phyloP scores from a whole-genome alignment of 306 rosid genomes.

The Pterocarpus santalinus region DNA sequence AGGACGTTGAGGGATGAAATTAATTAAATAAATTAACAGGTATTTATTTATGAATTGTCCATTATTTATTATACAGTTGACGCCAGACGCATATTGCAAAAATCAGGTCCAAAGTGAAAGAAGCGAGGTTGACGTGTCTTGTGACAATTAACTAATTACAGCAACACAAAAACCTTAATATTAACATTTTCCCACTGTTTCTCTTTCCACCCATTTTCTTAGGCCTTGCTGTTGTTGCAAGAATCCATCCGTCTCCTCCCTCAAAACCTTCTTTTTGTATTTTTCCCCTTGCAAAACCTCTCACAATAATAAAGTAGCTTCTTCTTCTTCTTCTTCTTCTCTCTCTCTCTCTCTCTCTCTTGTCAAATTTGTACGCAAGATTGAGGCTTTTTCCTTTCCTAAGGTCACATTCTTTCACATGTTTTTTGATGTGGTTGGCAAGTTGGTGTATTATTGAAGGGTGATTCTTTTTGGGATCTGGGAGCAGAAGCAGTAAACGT shows the following conservation, averaged over 20 bases:
- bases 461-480: slow-evolving; percentile 53
- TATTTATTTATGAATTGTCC: no score
- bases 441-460: slow-evolving; percentile 32
- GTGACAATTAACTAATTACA: slow-evolving; percentile 31
- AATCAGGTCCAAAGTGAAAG: background rate
- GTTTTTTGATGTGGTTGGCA: slow-evolving; percentile 23
- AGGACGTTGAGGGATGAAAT: background rate
- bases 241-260: slow-evolving; percentile 29
- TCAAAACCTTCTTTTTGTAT: background rate
- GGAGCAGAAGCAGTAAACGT: slow-evolving; percentile 7
- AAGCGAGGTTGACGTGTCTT: slow-evolving; percentile 1
- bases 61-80: no score
- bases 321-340: no score
- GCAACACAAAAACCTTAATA: background rate
- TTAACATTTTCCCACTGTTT: slow-evolving; percentile 41
- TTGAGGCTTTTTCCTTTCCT: slow-evolving; percentile 41
- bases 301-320: slow-evolving; percentile 22
- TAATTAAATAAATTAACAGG: background rate
- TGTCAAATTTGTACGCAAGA: slow-evolving; percentile 26
- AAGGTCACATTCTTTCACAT: slow-evolving; percentile 31
- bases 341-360: background rate
- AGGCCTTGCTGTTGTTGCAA: slow-evolving; percentile 25
- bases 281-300: background rate
- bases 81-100: background rate
- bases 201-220: slow-evolving; percentile 38